Percentiles rank a stretch among this genome's conserved stretches.
phyloP scores from a whole-genome alignment of 495 filamentous ascomycete species.

The Aspergillus haitiensis region DNA sequence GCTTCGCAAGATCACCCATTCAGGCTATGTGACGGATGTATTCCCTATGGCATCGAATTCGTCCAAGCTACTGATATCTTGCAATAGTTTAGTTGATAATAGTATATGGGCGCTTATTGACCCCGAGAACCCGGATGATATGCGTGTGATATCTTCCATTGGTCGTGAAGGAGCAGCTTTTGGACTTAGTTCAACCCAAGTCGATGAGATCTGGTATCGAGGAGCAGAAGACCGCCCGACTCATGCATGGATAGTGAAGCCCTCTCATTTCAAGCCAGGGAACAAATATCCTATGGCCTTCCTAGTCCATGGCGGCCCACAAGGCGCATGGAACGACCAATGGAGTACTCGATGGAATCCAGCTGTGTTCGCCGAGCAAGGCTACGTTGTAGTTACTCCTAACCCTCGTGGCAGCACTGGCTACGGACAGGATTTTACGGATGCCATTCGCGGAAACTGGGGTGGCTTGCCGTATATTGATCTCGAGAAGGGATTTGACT shows the following conservation, averaged over 20 bases:
- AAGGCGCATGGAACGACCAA: conserved; percentile 77
- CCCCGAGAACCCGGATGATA: conserved; percentile 43
- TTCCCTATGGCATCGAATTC: conserved; percentile 50
- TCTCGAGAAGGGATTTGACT: conserved; percentile 75
- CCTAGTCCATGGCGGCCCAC: conserved; percentile 86
- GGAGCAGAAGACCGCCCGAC: conserved; percentile 61
- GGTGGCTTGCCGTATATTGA: conserved; percentile 79
- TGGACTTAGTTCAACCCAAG: conserved; percentile 60
- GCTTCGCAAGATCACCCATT: conserved; percentile 57
- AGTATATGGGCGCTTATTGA: conserved; percentile 63
- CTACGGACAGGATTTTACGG: conserved; percentile 77
- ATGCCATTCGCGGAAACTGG: conserved; percentile 77
- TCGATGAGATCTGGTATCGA: conserved; percentile 71
- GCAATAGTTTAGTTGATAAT: conserved; percentile 67
- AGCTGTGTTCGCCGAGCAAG: conserved; percentile 86
- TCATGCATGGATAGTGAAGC: conserved; percentile 81
- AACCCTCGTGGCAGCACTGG: conserved; percentile 87
- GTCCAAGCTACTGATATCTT: conserved; percentile 60
- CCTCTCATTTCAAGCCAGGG: conserved; percentile 68
- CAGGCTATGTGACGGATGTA: conserved; percentile 62
- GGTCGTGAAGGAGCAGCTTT: conserved; percentile 68
- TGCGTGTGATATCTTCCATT: conserved; percentile 60
- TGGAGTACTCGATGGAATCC: conserved; percentile 94
- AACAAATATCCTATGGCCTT: conserved; percentile 82
- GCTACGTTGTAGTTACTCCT: conserved; percentile 82